Evolutionary conservation across 176 grass and related monocot species (phyloP), one percentile per base, ranked within the genome.

Genomic region (Phoenix dactylifera): DNA sequence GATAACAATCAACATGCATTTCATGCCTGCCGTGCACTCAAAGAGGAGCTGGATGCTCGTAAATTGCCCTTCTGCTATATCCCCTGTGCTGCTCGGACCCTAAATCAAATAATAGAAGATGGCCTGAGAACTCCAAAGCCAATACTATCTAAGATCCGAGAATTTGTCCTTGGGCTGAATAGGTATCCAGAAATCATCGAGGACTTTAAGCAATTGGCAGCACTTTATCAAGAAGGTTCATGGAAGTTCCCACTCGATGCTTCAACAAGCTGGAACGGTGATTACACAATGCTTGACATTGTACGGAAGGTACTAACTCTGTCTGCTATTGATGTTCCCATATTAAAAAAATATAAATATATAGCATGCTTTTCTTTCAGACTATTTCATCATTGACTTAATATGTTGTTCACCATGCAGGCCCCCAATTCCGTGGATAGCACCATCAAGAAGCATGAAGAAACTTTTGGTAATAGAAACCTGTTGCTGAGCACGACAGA

Each of bases 371-470:
- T 15, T n/a, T 49, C 24, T 63, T 71, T 63, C 57, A 3, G 51
- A 62, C 60, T 66, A 71, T 69, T 24, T 52, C 26, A 54, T 32
- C 25, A 54, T 24, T 53, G 7, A 23, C 1, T 71, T 19, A 30
- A 30, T 63, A 4, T 64, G 50, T 7, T 3, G 3, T 15, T 68
- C 64, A 53, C 54, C 0, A 32, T 80, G 48, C 67, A 91, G 93
- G 93, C 87, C 44, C 73, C 83, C 64, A 97, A 82, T 54, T 77
- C 92, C 3, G 79, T 97, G 81, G 92, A 97, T 51, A 88, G 55
- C 66, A 76, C 80, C 15, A 76, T 92, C 55, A 92, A 85, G 69
- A 97, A 97, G 78, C 53, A 83, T 50, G 84, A 88, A 97, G 93
- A 83, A 55, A 55, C 72, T 15, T 82, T 85, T n/a, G 78, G 67